phyloP scores from a whole-genome alignment of 192 early-diverging fungal genomes.

The Jimgerdemannia lactiflua region DNA sequence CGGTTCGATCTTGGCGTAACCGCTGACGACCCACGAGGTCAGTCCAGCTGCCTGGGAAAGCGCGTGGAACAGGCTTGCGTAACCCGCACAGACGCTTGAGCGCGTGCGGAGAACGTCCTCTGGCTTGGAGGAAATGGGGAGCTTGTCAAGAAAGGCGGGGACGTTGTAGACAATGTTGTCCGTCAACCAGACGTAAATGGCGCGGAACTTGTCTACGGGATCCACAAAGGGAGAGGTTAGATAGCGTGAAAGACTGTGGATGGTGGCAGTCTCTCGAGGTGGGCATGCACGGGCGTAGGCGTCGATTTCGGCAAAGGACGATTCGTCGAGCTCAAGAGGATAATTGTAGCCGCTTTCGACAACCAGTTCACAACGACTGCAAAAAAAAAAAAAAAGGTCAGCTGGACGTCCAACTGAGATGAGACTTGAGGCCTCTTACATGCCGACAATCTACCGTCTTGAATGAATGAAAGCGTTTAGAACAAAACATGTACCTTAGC shows the following conservation, averaged over 20 bases:
- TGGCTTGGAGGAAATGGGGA: constrained; percentile 9
- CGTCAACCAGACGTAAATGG: constrained; percentile 53
- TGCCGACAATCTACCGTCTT: too few relatives aligned
- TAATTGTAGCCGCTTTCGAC: constrained; percentile 11
- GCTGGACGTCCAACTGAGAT: too few relatives aligned
- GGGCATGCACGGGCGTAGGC: constrained; percentile 32
- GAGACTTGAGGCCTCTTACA: too few relatives aligned
- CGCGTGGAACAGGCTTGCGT: constrained; percentile 49
- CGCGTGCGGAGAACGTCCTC: constrained; percentile 37
- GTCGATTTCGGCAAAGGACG: constrained; percentile 39
- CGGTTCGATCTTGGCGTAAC: constrained; percentile 36
- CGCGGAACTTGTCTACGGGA: constrained; percentile 40
- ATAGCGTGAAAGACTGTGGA: constrained; percentile 27
- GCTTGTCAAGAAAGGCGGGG: constrained; percentile 31
- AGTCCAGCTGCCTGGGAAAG: constrained; percentile 44
- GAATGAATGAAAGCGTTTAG: background rate
- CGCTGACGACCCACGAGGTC: constrained; percentile 39
- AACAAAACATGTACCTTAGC: background rate
- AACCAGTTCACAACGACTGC: constrained; percentile 16
- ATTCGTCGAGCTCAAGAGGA: constrained; percentile 5
- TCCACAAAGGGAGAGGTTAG: constrained; percentile 44
- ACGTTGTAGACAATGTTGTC: constrained; percentile 52
- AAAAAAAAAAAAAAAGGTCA: background rate
- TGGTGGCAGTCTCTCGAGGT: constrained; percentile 12
- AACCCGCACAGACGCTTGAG: constrained; percentile 53